Conservation (phyloP, 1,139 yeast species). For the Wickerhamomyces sp. region DNA sequence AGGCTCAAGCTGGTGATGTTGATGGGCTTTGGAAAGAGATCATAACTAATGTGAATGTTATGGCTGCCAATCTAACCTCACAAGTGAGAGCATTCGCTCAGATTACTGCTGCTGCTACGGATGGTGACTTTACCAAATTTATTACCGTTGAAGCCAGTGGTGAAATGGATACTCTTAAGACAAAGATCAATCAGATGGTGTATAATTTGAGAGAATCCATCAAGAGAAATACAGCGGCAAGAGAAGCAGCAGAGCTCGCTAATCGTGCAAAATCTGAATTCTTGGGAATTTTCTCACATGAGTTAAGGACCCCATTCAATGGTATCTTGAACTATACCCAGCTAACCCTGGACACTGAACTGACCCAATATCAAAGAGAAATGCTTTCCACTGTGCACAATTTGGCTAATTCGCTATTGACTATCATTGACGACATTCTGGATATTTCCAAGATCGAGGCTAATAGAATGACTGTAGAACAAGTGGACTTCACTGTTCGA, state of each 20-base stretch:
- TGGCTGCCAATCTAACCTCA: conserved; percentile 86
- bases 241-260: conserved; percentile 90
- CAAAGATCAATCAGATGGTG: conserved; percentile 89
- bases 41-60: conserved; percentile 82
- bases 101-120: conserved; percentile 89
- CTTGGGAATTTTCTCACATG: conserved; percentile 87
- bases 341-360: conserved; percentile 75
- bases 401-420: conserved; percentile 74
- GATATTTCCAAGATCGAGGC: conserved; percentile 93
- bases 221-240: conserved; percentile 85
- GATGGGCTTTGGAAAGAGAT: conserved; percentile 90
- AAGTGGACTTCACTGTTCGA: conserved; percentile 76
- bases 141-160: conserved; percentile 89
- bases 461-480: conserved; percentile 86
- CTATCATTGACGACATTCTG: conserved; percentile 82
- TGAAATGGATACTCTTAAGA: conserved; percentile 88
- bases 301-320: conserved; percentile 85
- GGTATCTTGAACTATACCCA: conserved; percentile 94
- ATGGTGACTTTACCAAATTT: conserved; percentile 84
- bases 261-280: conserved; percentile 85
- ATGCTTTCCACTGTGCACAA: conserved; percentile 86
- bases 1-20: conserved; percentile 84
- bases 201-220: conserved; percentile 78
- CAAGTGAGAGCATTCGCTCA: conserved; percentile 92
- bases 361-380: conserved; percentile 85